Percentiles rank a stretch among this genome's conserved stretches.
These are phyloP conservation scores for Nyctanthes arbortristis DNA, from an alignment of 257 asterid species.

Conservation along the genomic window DNA sequence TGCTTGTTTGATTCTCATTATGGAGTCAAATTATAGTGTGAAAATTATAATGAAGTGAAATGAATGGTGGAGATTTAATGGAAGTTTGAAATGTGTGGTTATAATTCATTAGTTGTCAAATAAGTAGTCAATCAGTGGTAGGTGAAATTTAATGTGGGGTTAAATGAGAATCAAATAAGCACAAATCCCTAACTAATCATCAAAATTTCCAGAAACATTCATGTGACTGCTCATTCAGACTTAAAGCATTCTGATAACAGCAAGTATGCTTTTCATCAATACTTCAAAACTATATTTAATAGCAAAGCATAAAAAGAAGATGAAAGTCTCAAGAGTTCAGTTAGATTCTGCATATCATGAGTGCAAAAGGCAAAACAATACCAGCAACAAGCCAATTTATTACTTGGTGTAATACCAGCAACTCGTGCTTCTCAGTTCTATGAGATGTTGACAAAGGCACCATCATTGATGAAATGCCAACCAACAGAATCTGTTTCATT, in stretches of 20 bases:
- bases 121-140: too few relatives aligned
- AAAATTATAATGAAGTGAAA: too few relatives aligned
- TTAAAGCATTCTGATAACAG: neutral
- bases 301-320: neutral
- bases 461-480: slow-evolving; percentile 73
- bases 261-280: neutral
- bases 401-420: slow-evolving; percentile 77
- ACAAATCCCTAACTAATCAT: too few relatives aligned
- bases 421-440: slow-evolving; percentile 84
- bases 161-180: too few relatives aligned
- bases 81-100: too few relatives aligned
- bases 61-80: too few relatives aligned
- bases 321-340: neutral
- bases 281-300: neutral
- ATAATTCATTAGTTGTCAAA: too few relatives aligned
- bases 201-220: too few relatives aligned
- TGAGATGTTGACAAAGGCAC: slow-evolving; percentile 85
- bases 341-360: neutral
- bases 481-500: slow-evolving; percentile 63
- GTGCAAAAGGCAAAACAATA: slow-evolving; percentile 34
- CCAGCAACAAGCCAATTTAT: slow-evolving; percentile 93
- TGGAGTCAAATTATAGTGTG: too few relatives aligned
- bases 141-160: too few relatives aligned
- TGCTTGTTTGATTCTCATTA: too few relatives aligned
- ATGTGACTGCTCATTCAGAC: too few relatives aligned